Evolutionary conservation across 2,329 filamentous ascomycete genomes (phyloP).

Genomic region (Alternaria conjuncta): DNA sequence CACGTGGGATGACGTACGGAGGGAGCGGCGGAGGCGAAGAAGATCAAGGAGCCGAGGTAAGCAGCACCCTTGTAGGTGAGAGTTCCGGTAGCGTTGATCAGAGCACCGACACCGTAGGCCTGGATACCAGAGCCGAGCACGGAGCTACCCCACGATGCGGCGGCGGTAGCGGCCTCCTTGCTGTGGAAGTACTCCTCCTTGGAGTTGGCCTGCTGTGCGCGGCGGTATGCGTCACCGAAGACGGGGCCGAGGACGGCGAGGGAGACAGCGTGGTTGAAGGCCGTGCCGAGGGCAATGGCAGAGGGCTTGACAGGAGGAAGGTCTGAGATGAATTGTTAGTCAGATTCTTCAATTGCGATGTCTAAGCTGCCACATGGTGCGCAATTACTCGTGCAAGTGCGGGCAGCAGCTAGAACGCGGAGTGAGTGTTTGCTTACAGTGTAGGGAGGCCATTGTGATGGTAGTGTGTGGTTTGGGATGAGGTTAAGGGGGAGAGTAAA

Average conservation of each 20-base stretch:
- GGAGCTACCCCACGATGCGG: constrained; percentile 87
- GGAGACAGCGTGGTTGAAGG: constrained; percentile 94
- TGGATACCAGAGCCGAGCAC: constrained; percentile 87
- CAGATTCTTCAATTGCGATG: constrained; percentile 9
- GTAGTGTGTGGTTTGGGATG: constrained; percentile 25
- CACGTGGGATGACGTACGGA: constrained; percentile 65
- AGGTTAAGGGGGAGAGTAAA: constrained; percentile 11
- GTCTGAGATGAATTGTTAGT: constrained; percentile 54
- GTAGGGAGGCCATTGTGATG: constrained; percentile 63
- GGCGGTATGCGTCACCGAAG: constrained; percentile 94
- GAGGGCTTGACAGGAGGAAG: constrained; percentile 92
- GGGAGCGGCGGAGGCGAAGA: constrained; percentile 87
- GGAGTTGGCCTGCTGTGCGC: constrained; percentile 87
- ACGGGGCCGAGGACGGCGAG: constrained; percentile 85
- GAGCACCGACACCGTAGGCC: constrained; percentile 85
- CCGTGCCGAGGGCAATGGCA: constrained; percentile 92
- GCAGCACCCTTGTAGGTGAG: constrained; percentile 96
- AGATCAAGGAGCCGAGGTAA: constrained; percentile 89
- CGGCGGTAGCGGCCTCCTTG: constrained; percentile 88
- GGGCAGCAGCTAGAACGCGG: neutral
- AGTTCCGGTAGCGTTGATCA: constrained; percentile 89
- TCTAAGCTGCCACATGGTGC: constrained; percentile 7
- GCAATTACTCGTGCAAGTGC: constrained; percentile 17
- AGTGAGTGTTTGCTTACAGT: constrained; percentile 57
- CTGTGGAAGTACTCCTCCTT: constrained; percentile 97